Evolutionary conservation across 495 filamentous ascomycete genomes (phyloP), one percentile per base, ranked within the genome.

Genomic region (Penicillium angulare): DNA sequence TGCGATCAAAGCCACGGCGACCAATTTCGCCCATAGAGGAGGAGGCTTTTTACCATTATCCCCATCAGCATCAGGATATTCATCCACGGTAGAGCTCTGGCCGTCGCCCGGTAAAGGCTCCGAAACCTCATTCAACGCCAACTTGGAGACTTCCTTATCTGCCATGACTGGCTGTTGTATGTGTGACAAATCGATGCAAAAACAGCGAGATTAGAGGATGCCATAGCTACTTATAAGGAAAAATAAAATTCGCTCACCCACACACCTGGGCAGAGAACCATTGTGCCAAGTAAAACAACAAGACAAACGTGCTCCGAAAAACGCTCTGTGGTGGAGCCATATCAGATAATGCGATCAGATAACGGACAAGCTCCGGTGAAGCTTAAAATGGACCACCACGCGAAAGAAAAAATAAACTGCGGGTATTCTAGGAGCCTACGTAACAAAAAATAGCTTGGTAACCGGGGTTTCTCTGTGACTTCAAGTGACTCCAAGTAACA

Each of bases 1-100:
- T 9, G 69, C 71, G 15, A 75, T 71, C 36, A 75, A 38, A 2
- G 66, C 39, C 2, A 75, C 66, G 0, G 70, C 66, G 5, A 59
- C 59, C 22, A 72, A 40, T 40, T 71, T 71, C 5, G 65, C 68
- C 9, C 43, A 15, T 2, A 75, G 44, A n/a, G 72, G 72, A 12
- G 68, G 68, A 0, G 63, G 49, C 1, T 13, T 55, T 24, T 60
- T 69, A 8, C 52, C 61, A 43, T 63, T 50, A 15, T 47, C 26
- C 1, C 43, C 45, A 13, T 54, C 35, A 26, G 29, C 7, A 5
- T 33, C 7, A 15, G 26, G 29, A 10, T 15, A 22, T 15, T 16
- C 16, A n/a, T 52, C 43, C 9, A 26, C 15, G 2, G 39, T 22
- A 1, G 27, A 23, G 12, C 24, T 23, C 4, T 18, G 17, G 12